Evolutionary conservation across 441 rosid species (phyloP), one percentile per base, ranked within the genome.

Genomic region (Cnidoscolus chayamansa): DNA sequence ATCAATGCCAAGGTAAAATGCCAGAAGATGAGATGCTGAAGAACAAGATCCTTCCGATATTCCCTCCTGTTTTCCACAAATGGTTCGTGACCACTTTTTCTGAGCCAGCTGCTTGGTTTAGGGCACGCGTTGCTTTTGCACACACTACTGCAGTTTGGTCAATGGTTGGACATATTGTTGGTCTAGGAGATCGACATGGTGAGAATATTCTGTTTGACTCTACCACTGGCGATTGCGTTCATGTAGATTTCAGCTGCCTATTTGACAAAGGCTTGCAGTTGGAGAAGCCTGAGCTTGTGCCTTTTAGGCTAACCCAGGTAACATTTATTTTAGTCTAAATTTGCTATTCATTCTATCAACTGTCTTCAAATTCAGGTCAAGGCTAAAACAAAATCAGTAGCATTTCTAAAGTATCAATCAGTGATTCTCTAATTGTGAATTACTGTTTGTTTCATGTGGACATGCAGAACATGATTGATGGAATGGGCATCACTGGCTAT

Each of bases 91-190:
- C 90, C 74, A 96, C 96, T 47, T 96, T 96, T 85, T 93, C 99
- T 58, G 99, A 96, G 87, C 97, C 98, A 19, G 98, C 98, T 78
- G 98, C 99, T 75, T 96, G 99, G 99, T 96, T 93, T 81, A 87
- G 99, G 84, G 96, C 98, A 68, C 93, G 97, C 64, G 87, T 92
- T 76, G 94, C 97, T 72, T 96, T 87, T 86, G 98, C 99, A 66
- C 99, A 93, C 81, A 96, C 99, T 61, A 86, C 96, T 77, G 97
- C 99, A 19, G 98, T 96, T 74, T 96, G 99, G 98, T 96, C 99
- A 73, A 93, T 96, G 98, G 98, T 93, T 80, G 99, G 99, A 72
- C 99, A 93, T 80, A 89, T 93, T 32, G 98, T 93, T 79, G 99
- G 99, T 65, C 92, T 96, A 37, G 98, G 99, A 55, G 99, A 96